phyloP scores from a whole-genome alignment of 768 basidiomycete species.

The Terana coerulea region DNA sequence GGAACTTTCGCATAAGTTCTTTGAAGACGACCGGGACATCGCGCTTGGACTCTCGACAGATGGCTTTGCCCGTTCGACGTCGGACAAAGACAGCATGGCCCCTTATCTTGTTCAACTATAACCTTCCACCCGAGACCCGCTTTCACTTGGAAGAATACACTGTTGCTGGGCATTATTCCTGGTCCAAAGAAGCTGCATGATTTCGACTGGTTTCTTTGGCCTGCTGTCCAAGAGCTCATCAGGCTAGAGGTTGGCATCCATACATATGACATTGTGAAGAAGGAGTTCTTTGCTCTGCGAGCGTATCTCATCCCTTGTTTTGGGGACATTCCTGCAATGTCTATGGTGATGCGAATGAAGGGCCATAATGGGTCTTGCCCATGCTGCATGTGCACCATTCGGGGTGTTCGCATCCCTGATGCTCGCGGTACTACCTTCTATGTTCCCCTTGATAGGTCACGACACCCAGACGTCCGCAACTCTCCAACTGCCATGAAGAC shows the following conservation, averaged over 20 bases:
- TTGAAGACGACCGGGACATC: constrained; percentile 36
- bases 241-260: constrained; percentile 20
- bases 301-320: constrained; percentile 21
- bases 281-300: constrained; percentile 18
- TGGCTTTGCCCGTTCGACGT: constrained; percentile 36
- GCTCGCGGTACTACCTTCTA: constrained; percentile 7
- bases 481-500: neutral
- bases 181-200: constrained; percentile 19
- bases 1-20: constrained; percentile 26
- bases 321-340: constrained; percentile 26
- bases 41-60: constrained; percentile 41
- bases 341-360: constrained; percentile 27
- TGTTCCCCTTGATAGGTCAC: constrained; percentile 13
- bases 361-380: constrained; percentile 24
- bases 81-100: constrained; percentile 35
- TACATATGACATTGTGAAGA: constrained; percentile 11
- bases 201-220: constrained; percentile 26
- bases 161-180: constrained; percentile 21
- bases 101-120: constrained; percentile 39
- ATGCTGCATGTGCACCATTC: constrained; percentile 26
- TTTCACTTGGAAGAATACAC: constrained; percentile 16
- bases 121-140: constrained; percentile 20
- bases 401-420: constrained; percentile 13
- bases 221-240: constrained; percentile 24
- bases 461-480: constrained; percentile 6